A percentile compares a stretch with the other conserved stretches of the same genome.
Evolutionary conservation across 2,329 filamentous ascomycete genomes (phyloP).

Genomic region (Pseudogymnoascus sp.): DNA sequence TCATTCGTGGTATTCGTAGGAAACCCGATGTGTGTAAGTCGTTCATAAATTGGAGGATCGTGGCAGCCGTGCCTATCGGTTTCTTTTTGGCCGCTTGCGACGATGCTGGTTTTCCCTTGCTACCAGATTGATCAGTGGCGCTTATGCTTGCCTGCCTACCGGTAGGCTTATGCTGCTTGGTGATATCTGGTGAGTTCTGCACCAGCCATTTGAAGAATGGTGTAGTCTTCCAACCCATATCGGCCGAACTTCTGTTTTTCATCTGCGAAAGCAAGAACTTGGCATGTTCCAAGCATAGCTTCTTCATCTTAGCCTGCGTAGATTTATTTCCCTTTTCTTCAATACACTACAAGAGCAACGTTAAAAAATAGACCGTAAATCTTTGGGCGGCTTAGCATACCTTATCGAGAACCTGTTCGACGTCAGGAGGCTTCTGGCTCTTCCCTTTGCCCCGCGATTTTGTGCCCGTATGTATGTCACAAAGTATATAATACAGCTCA

Average conservation of each 20-base stretch:
- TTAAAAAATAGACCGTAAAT: conserved; percentile 33
- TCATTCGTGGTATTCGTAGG: conserved; percentile 7
- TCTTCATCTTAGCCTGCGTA: conserved; percentile 43
- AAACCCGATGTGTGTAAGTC: conserved; percentile 1
- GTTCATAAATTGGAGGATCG: conserved; percentile 9
- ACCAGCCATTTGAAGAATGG: conserved; percentile 45
- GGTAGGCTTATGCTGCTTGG: not conserved
- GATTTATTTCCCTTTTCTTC: conserved; percentile 46
- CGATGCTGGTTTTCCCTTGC: not conserved
- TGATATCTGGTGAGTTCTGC: conserved; percentile 8
- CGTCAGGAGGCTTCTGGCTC: conserved; percentile 15
- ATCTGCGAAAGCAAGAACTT: conserved; percentile 49
- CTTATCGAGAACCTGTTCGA: conserved; percentile 19
- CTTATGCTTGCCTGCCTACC: not conserved
- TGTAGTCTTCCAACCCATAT: conserved; percentile 39
- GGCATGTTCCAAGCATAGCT: conserved; percentile 43
- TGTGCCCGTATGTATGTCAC: conserved; percentile 47
- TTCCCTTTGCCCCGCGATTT: conserved; percentile 31
- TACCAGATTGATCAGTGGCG: not conserved
- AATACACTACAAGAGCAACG: conserved; percentile 38
- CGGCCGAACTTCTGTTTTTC: conserved; percentile 24
- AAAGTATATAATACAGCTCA: conserved; percentile 55
- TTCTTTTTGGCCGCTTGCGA: not conserved
- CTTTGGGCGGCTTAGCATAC: conserved; percentile 23
- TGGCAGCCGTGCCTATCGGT: not conserved